Evolutionary conservation across 768 basidiomycete genomes (phyloP), one percentile per base, ranked within the genome.

Genomic region (Russula foetens): DNA sequence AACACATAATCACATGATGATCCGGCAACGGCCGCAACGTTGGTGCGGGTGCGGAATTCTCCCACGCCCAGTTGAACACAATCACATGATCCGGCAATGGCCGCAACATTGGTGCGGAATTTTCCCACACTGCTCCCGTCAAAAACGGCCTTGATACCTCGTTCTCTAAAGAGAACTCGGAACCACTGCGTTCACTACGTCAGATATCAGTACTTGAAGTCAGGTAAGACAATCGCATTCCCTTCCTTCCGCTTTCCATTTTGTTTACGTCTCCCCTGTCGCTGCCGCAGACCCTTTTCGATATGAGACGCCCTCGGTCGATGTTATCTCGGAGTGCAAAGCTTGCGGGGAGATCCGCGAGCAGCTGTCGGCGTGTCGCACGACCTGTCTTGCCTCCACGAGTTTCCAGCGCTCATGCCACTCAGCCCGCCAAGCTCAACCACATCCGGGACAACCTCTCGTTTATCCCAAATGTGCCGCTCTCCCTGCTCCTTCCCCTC

Each of bases 161-260:
- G n/a, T n/a, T n/a, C n/a, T n/a, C n/a, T n/a, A n/a, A n/a, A n/a
- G n/a, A n/a, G n/a, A n/a, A n/a, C n/a, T n/a, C n/a, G n/a, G n/a
- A 29, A n/a, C 6, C 55, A 52, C 3, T 38, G 24, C 12, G 60
- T 58, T 14, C 55, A 53, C 4, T 14, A 8, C 1, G 50, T 62
- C 21, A 52, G 11, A 24, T 62, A 62, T 38, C 56, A 57, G 29
- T 62, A 62, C 29, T 62, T 55, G 60, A 35, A 62, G 26, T 56
- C 60, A 62, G 60, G 60, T 58, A 26, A 47, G 56, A 41, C 14
- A 12, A 4, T 17, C 3, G n/a, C 1, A 17, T 19, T 15, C 19
- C 5, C 7, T 14, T 23, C 4, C 12, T 7, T 14, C 45, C 21
- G n/a, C 2, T 47, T n/a, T 5, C 9, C 21, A 23, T 31, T 43